Base-by-base conservation (phyloP, 345 rosid genomes). In the Boechera divaricarpa region DNA sequence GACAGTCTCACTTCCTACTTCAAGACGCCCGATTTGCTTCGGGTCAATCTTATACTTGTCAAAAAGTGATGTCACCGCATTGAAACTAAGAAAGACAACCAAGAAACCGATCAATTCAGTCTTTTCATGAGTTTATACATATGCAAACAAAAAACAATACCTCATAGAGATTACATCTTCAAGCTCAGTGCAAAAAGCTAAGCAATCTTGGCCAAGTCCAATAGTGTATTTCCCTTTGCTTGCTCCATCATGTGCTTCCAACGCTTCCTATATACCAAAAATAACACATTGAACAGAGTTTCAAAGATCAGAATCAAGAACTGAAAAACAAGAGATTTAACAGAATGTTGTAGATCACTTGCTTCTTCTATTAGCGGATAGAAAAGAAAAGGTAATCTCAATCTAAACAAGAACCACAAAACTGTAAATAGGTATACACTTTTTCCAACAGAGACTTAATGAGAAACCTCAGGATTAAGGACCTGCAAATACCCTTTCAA, bases 151-250 rank as follows among this genome's bases (percentile, higher is more conserved):
- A 44, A 28, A 11, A 63, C 8, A 12, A 24, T 15, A 12, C 99
- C 99, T 91, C 99, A 96, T 93, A 5, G 99, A 96, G 81, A 96
- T 90, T 52, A 96, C 99, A 89, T 96, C 99, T 87, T 96, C 99
- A 64, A 96, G 92, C 81, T 96, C 99, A 3, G 96, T 83, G 78
- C 99, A 96, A 80, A 96, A 96, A 44, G 87, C 98, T 95, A 96
- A 76, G 80, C 97, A 90, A 74, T 96, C 98, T 80, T 96, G 99
- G 75, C 99, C 99, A 78, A 96, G 98, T 49, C 99, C 99, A 64
- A 96, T 91, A 2, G 98, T 96, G 82, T 96, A 96, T 75, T 96
- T 96, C 38, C 99, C 99, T 83, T 90, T 96, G 85, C 99, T 89
- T 42, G 88, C 97, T 28, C 97, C 98, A 82, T 96, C 99, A 86